Evolutionary conservation across 768 basidiomycete genomes (phyloP), one percentile per base, ranked within the genome.

Genomic region (Gymnopilus junonius): DNA sequence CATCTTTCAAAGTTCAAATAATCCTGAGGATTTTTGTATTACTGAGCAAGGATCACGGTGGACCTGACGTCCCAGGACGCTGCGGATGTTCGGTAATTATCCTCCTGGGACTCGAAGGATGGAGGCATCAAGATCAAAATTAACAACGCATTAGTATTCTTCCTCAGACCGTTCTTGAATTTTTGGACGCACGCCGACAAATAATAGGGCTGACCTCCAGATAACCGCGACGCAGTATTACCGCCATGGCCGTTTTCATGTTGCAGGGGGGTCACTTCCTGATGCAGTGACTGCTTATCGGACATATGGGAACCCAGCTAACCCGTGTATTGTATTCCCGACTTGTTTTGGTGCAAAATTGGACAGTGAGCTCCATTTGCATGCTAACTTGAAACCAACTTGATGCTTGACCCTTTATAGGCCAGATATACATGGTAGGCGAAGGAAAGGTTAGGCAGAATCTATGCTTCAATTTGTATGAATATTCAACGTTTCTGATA

Each of bases 261-360:
- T 86, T 8, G 71, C 79, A 53, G 86, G 86, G 1, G 86, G 86
- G 20, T 71, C 83, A 5, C 70, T 87, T 14, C 84, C 86, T 12
- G 79, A 86, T 58, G 86, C 85, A 8, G 67, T 86, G 34, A 87
- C 86, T 1, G 86, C 86, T 23, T 87, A 83, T 68, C 76, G 82
- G 35, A 83, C 84, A 7, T 86, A 85, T 67, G 85, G 86, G 12
- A 73, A 83, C 61, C 77, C 79, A 0, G 69, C 70, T 5, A 86
- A 84, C 46, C 86, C 85, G 4, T 87, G 85, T 64, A 79, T 87
- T 32, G 83, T 87, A 14, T 85, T 83, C 67, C 85, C 86, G 11
- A 85, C 84, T 8, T 86, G 81, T 65, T 87, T 84, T 66, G 85
- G 85, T 0, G 84, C 73, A 21, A 81, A 81, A 40, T 76, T 88